Evolutionary conservation across 192 early-diverging fungal genomes (phyloP).

Genomic region (Mortierella hygrophila): DNA sequence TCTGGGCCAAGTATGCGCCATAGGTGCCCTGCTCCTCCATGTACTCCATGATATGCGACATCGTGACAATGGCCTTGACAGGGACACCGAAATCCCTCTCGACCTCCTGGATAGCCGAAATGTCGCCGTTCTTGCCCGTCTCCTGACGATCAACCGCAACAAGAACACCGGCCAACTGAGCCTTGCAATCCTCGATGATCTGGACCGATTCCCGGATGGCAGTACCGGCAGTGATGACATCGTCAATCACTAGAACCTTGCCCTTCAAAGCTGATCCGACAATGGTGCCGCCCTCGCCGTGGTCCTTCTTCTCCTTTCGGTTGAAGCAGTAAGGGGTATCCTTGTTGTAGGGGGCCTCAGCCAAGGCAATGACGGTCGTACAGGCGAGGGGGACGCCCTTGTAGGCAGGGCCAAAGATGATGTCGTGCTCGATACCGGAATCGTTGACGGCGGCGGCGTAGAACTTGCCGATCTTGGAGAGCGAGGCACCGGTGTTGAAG

Average conservation of each 20-base stretch:
- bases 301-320: constrained; percentile 99
- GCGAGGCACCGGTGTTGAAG: constrained; percentile 91
- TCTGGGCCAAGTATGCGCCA: constrained; percentile 72
- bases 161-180: constrained; percentile 84
- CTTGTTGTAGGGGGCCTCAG: constrained; percentile 61
- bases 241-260: constrained; percentile 90
- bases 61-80: constrained; percentile 88
- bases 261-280: constrained; percentile 89
- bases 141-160: constrained; percentile 97
- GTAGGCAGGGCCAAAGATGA: constrained; percentile 98
- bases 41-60: constrained; percentile 91
- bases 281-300: constrained; percentile 97
- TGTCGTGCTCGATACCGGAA: constrained; percentile 78
- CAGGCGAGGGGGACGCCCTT: constrained; percentile 97
- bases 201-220: constrained; percentile 94
- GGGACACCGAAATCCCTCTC: constrained; percentile 82
- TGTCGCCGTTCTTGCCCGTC: constrained; percentile 69
- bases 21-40: constrained; percentile 79
- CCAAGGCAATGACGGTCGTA: constrained; percentile 84
- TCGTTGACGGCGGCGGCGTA: constrained; percentile 91
- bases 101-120: constrained; percentile 94
- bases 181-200: constrained; percentile 82
- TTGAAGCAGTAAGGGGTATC: constrained; percentile 94
- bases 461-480: constrained; percentile 87
- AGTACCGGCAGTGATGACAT: constrained; percentile 99